A percentile compares a stretch with the other conserved stretches of the same genome.
Evolutionary conservation across 352 stramenopile genomes (phyloP).

Genomic region (Phytophthora chlamydospora): DNA sequence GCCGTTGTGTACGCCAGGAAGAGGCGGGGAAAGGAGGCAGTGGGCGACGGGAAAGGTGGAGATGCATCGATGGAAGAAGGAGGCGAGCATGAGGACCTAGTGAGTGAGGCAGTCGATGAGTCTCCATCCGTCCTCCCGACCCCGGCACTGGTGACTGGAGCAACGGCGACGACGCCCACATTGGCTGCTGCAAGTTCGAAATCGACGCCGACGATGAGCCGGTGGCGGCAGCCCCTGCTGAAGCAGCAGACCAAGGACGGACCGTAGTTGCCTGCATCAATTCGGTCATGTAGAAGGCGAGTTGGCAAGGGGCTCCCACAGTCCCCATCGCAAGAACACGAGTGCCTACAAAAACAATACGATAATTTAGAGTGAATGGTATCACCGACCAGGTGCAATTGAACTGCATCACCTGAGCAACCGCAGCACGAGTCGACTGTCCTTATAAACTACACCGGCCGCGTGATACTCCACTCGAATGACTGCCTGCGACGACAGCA

Average conservation of each 20-base stretch:
- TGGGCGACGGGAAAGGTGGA: constrained; percentile 5
- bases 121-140: constrained; percentile 18
- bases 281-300: too few species aligned
- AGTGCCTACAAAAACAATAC: too few species aligned
- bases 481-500: constrained; percentile 26
- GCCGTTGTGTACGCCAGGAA: constrained; percentile 28
- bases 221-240: background rate
- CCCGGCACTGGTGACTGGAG: constrained; percentile 16
- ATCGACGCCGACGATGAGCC: constrained; percentile 1
- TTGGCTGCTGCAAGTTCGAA: constrained; percentile 6
- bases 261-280: too few species aligned
- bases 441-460: constrained; percentile 21
- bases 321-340: too few species aligned
- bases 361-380: too few species aligned
- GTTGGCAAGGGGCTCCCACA: too few species aligned
- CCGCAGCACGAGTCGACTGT: constrained; percentile 27
- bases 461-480: constrained; percentile 41
- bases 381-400: too few species aligned
- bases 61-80: background rate
- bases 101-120: constrained; percentile 5
- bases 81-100: background rate
- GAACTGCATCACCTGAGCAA: too few species aligned
- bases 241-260: background rate
- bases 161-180: constrained; percentile 25
- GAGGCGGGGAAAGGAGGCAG: constrained; percentile 13